A percentile compares a stretch with the other conserved stretches of the same genome.
These are phyloP conservation scores for Rhizopogon vulgaris DNA, from an alignment of 768 basidiomycete genomes.

Conservation along the genomic window DNA sequence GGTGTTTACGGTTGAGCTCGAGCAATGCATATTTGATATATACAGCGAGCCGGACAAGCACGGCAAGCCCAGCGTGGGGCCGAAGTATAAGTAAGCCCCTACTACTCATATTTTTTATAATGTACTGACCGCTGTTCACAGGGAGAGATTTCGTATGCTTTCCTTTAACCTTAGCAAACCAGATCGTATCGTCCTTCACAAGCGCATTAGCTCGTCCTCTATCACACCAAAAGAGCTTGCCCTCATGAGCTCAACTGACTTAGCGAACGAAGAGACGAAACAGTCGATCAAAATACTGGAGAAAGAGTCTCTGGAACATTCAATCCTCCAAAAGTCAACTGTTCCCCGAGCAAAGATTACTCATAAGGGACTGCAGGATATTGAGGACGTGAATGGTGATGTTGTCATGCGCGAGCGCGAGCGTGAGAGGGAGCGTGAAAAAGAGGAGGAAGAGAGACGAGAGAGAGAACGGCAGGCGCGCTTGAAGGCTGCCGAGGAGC, in stretches of 20 bases:
- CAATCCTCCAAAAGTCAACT: slow-evolving; percentile 68
- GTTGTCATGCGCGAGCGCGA: slow-evolving; percentile 27
- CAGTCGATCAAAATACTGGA: slow-evolving; percentile 78
- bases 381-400: slow-evolving; percentile 71
- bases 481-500: slow-evolving; percentile 40
- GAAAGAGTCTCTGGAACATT: slow-evolving; percentile 77
- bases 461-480: slow-evolving; percentile 67
- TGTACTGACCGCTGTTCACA: slow-evolving; percentile 23
- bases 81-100: slow-evolving; percentile 72
- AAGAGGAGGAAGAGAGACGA: slow-evolving; percentile 62
- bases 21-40: slow-evolving; percentile 68
- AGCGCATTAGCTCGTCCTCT: slow-evolving; percentile 61
- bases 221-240: slow-evolving; percentile 71
- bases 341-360: slow-evolving; percentile 78
- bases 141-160: slow-evolving; percentile 88
- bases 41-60: slow-evolving; percentile 75
- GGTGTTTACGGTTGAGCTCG: slow-evolving; percentile 64
- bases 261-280: slow-evolving; percentile 83
- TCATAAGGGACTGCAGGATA: slow-evolving; percentile 88
- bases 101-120: not conserved
- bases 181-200: slow-evolving; percentile 76
- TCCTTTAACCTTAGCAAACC: slow-evolving; percentile 81
- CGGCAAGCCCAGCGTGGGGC: slow-evolving; percentile 54
- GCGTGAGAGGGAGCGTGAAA: slow-evolving; percentile 53
- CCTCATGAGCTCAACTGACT: slow-evolving; percentile 81